These are phyloP conservation scores for Alternaria dauci DNA, from an alignment of 2,329 filamentous ascomycete genomes.

Conservation along the genomic window DNA sequence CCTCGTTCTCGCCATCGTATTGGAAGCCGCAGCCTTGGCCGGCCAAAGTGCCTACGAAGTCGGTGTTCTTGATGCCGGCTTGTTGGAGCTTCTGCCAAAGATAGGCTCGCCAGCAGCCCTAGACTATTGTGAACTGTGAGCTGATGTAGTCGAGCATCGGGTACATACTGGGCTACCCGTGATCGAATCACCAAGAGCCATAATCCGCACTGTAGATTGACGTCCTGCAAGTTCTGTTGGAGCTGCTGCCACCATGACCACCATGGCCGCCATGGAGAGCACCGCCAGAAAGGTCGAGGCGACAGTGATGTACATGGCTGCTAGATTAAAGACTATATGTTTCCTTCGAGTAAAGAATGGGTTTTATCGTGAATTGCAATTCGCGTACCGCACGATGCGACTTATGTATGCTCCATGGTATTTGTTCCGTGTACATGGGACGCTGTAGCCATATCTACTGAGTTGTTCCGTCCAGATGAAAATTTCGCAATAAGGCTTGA, in stretches of 20 bases:
- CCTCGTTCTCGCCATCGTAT: conserved; percentile 56
- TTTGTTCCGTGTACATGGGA: too few species aligned
- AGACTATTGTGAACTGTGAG: conserved; percentile 12
- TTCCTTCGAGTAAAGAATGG: too few species aligned
- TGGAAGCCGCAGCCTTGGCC: conserved; percentile 51
- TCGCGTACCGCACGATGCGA: too few species aligned
- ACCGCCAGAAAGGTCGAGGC: not conserved
- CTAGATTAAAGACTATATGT: not conserved
- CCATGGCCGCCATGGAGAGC: not conserved
- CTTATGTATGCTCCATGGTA: too few species aligned
- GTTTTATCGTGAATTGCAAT: too few species aligned
- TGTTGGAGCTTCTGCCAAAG: conserved; percentile 37
- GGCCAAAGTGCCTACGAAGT: conserved; percentile 42
- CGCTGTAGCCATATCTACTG: too few species aligned
- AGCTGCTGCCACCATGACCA: conserved; percentile 1
- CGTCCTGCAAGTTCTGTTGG: conserved; percentile 14
- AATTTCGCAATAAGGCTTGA: too few species aligned
- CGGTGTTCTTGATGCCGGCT: conserved; percentile 31
- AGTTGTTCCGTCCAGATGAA: too few species aligned
- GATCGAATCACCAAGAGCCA: conserved; percentile 39
- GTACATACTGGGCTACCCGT: conserved; percentile 25
- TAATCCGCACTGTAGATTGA: conserved; percentile 30
- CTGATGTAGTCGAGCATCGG: not conserved
- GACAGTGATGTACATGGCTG: conserved; percentile 5
- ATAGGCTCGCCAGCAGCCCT: conserved; percentile 42